These are phyloP conservation scores for Rosa persica DNA, from an alignment of 306 rosid genomes.

Conservation along the genomic window DNA sequence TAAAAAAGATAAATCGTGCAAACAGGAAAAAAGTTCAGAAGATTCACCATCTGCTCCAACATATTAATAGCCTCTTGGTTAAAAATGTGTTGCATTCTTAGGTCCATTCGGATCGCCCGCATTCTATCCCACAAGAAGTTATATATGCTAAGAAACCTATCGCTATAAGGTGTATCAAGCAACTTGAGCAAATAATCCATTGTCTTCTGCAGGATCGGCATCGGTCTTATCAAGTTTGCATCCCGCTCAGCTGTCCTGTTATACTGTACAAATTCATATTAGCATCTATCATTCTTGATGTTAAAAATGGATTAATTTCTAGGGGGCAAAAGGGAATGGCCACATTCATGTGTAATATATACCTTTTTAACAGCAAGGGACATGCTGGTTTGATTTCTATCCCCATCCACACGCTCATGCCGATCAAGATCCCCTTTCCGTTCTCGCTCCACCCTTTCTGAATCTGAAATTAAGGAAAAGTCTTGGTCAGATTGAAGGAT, in stretches of 20 bases:
- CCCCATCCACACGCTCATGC: conserved; percentile 89
- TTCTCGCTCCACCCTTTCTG: conserved; percentile 93
- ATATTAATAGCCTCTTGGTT: conserved; percentile 72
- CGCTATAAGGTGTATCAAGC: conserved; percentile 78
- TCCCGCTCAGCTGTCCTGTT: conserved; percentile 99
- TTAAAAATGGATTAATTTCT: conserved; percentile 15
- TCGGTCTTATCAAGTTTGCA: conserved; percentile 86
- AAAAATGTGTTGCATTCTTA: conserved; percentile 98
- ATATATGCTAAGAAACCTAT: conserved; percentile 72
- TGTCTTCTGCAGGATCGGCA: conserved; percentile 79
- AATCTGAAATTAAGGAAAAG: conserved; percentile 49
- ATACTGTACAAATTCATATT: conserved; percentile 51
- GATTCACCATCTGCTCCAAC: conserved; percentile 92
- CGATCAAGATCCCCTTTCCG: conserved; percentile 98
- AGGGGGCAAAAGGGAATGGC: not conserved
- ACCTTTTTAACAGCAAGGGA: conserved; percentile 96
- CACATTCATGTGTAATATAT: not conserved
- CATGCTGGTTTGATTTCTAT: conserved; percentile 83
- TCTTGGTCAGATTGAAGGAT: not conserved
- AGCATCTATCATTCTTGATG: conserved; percentile 19
- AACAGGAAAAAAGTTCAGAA: conserved; percentile 13
- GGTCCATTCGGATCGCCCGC: conserved; percentile 98
- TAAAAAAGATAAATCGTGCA: not conserved
- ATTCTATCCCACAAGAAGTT: conserved; percentile 99
- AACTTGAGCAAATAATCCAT: conserved; percentile 71